Evolutionary conservation across 2,329 filamentous ascomycete species (phyloP).

Genomic region (Penicillium hordei): DNA sequence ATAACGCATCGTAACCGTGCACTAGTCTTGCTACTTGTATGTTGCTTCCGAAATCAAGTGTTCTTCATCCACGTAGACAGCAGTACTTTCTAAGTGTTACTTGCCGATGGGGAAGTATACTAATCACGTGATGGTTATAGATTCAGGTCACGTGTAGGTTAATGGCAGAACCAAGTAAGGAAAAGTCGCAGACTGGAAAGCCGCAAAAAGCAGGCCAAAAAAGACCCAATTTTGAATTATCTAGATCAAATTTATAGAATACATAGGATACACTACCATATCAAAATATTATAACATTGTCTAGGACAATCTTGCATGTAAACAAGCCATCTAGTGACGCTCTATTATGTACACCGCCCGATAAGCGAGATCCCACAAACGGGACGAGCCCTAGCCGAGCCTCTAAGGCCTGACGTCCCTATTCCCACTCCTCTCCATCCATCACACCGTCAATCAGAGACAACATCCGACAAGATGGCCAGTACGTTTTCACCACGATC

Average conservation of each 20-base stretch:
- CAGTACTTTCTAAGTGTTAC: not conserved
- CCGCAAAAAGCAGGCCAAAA: not conserved
- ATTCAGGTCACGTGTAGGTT: not conserved
- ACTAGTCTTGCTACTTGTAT: not conserved
- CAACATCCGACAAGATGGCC: constrained; percentile 48
- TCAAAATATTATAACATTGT: not conserved
- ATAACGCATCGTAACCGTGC: not conserved
- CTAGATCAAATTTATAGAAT: not conserved
- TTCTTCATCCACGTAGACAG: not conserved
- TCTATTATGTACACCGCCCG: constrained; percentile 28
- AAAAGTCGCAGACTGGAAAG: not conserved
- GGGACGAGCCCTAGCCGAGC: constrained; percentile 38
- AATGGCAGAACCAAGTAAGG: constrained; percentile 3
- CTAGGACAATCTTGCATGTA: not conserved
- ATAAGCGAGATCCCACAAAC: constrained; percentile 46
- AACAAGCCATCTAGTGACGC: not conserved
- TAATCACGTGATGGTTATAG: constrained; percentile 13
- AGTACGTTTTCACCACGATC: constrained; percentile 37
- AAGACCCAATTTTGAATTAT: not conserved
- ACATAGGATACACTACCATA: not conserved
- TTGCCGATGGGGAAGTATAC: not conserved
- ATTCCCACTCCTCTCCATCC: constrained; percentile 33
- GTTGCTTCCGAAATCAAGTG: not conserved
- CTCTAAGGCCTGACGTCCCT: constrained; percentile 33
- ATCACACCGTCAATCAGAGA: constrained; percentile 43